These are phyloP conservation scores for Picea glauca DNA, from an alignment of 75 land plant species.

Conservation along the genomic window DNA sequence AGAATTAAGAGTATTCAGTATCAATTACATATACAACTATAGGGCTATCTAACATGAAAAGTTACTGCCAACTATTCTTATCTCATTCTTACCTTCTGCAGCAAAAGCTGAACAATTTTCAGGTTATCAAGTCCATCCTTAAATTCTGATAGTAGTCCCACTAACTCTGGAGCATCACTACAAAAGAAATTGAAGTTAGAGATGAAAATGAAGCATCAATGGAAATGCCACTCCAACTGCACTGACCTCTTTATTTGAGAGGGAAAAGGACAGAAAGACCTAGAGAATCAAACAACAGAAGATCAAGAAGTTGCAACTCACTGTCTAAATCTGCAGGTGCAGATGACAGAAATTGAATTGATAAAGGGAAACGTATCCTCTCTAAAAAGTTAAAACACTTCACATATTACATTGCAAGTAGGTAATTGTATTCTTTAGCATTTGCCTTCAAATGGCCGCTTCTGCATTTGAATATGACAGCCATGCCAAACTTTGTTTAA, in stretches of 20 bases:
- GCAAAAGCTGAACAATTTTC: slow-evolving; percentile 46
- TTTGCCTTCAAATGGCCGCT: neutral
- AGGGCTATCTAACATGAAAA: neutral
- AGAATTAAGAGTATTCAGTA: neutral
- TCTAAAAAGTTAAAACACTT: neutral
- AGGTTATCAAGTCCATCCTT: slow-evolving; percentile 60
- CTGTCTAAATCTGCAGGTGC: neutral
- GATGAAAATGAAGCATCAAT: neutral
- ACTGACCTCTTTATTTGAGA: neutral
- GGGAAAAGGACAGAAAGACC: neutral
- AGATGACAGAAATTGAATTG: neutral
- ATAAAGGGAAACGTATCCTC: neutral
- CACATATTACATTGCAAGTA: neutral
- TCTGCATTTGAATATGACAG: neutral
- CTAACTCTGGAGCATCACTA: slow-evolving; percentile 95
- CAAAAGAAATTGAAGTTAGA: slow-evolving; percentile 6
- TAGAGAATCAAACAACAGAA: neutral
- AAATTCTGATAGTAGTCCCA: slow-evolving; percentile 73
- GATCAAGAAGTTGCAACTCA: neutral
- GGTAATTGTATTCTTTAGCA: neutral
- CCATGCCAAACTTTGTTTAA: neutral
- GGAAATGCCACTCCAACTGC: neutral
- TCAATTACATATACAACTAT: neutral
- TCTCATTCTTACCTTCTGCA: slow-evolving; percentile 42
- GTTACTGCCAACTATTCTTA: neutral